Evolutionary conservation across 140 eudicot genomes (phyloP).

Genomic region (Stevia rebaudiana): DNA sequence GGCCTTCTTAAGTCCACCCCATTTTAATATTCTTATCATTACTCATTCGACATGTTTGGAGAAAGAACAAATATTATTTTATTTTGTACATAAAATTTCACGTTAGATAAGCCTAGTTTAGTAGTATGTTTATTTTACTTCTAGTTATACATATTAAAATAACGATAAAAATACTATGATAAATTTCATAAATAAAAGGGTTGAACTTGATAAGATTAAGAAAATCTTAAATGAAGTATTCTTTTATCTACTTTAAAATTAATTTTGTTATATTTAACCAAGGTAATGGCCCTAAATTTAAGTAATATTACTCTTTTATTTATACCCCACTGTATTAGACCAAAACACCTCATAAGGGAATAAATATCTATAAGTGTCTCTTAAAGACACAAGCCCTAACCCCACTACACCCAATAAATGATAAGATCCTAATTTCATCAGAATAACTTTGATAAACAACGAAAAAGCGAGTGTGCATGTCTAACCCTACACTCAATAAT

Average conservation of each 20-base stretch:
- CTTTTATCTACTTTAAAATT: not conserved
- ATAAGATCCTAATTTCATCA: slow-evolving; percentile 21
- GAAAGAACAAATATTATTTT: not conserved
- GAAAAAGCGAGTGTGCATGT: slow-evolving; percentile 20
- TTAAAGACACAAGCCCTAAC: slow-evolving; percentile 3
- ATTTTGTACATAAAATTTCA: not conserved
- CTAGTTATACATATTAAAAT: too few species aligned
- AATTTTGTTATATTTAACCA: not conserved
- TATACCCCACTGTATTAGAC: slow-evolving; percentile 2
- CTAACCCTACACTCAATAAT: slow-evolving; percentile 20
- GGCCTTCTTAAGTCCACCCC: too few species aligned
- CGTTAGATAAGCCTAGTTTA: not conserved
- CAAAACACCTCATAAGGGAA: slow-evolving; percentile 9
- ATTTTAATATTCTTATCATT: too few species aligned
- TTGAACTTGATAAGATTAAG: not conserved
- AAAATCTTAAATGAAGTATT: not conserved
- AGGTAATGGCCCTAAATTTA: slow-evolving; percentile 1
- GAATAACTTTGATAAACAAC: not conserved
- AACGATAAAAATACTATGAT: not conserved
- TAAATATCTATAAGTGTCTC: not conserved
- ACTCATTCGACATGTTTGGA: too few species aligned
- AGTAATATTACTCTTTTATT: not conserved
- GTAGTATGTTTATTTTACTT: not conserved
- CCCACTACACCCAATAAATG: slow-evolving; percentile 1
- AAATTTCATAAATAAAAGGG: not conserved